These are phyloP conservation scores for Phytophthora cajani DNA, from an alignment of 352 stramenopile species.

Conservation along the genomic window DNA sequence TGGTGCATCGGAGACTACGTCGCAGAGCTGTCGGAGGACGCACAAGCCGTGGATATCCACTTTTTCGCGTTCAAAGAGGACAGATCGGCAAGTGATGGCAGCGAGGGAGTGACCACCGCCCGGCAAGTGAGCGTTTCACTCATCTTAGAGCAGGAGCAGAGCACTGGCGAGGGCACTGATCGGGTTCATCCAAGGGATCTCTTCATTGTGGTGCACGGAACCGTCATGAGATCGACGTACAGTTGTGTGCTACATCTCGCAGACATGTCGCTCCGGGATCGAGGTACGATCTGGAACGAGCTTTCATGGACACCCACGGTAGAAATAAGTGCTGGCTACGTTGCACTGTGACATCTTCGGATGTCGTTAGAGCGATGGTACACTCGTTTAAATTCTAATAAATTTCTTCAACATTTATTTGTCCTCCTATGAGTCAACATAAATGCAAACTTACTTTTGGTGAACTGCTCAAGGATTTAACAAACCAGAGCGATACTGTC, in stretches of 20 bases:
- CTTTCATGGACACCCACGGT: not conserved
- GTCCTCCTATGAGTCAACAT: no score
- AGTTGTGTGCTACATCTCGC: not conserved
- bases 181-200: not conserved
- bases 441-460: no score
- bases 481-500: no score
- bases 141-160: not conserved
- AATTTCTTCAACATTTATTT: no score
- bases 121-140: not conserved
- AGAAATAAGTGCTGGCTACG: not conserved
- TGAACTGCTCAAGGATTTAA: no score
- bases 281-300: conserved; percentile 1
- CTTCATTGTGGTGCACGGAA: not conserved
- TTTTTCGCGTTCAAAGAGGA: conserved; percentile 4
- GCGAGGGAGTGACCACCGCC: not conserved
- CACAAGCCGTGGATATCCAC: not conserved
- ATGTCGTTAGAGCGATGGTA: no score
- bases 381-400: no score
- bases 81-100: not conserved
- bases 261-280: not conserved
- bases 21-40: not conserved
- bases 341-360: not conserved
- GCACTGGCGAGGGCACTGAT: not conserved
- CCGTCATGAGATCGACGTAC: not conserved
- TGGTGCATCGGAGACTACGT: conserved; percentile 7